phyloP scores from a whole-genome alignment of 768 basidiomycete genomes.

The Mycena crocata region DNA sequence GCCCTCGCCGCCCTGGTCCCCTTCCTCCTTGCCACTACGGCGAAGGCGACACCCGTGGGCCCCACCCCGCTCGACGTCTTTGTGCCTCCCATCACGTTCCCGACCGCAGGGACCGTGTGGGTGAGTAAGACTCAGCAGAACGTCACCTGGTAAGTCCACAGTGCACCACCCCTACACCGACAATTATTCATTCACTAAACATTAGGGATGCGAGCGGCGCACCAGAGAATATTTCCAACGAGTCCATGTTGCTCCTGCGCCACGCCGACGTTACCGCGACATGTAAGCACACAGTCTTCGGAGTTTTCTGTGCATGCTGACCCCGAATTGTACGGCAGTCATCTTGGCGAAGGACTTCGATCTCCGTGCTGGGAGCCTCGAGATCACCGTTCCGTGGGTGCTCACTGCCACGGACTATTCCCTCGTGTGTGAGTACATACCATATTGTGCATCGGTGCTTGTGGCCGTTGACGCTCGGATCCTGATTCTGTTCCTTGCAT shows the following conservation, averaged over 20 bases:
- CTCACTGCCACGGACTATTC: slow-evolving; percentile 33
- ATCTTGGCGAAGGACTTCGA: slow-evolving; percentile 37
- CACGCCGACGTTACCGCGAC: slow-evolving; percentile 16
- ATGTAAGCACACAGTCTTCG: no score
- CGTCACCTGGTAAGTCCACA: slow-evolving; percentile 44
- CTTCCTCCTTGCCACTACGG: slow-evolving; percentile 6
- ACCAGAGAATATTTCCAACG: slow-evolving; percentile 41
- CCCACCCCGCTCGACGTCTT: slow-evolving; percentile 38
- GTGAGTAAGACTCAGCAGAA: slow-evolving; percentile 33
- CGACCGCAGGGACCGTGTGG: slow-evolving; percentile 39
- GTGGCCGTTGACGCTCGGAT: neutral
- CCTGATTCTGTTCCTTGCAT: no score
- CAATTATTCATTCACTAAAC: neutral
- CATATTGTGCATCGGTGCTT: neutral
- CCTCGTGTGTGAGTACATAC: slow-evolving; percentile 40
- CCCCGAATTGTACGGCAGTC: slow-evolving; percentile 22
- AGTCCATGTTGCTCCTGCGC: slow-evolving; percentile 25
- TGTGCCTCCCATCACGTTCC: slow-evolving; percentile 39
- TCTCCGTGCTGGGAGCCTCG: slow-evolving; percentile 33
- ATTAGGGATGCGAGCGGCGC: slow-evolving; percentile 37
- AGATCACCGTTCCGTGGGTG: slow-evolving; percentile 36
- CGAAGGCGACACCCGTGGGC: neutral
- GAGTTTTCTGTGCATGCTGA: neutral
- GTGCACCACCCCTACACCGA: neutral
- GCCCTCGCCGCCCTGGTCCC: slow-evolving; percentile 5